Evolutionary conservation across 169 alveolate genomes (phyloP).

Genomic region (Eimeria zaria): DNA sequence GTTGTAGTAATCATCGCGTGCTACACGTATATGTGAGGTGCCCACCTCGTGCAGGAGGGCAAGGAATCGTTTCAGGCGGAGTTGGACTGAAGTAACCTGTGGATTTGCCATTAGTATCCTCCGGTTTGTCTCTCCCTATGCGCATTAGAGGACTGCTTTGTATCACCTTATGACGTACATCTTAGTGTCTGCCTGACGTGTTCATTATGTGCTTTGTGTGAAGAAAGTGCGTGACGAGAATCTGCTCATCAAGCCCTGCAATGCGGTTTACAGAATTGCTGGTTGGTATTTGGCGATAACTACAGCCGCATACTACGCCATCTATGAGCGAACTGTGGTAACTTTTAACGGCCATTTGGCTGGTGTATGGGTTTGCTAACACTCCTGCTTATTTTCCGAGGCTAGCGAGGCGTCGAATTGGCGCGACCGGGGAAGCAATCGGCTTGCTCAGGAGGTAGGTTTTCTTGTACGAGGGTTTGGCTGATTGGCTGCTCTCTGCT

Average conservation of each 20-base stretch:
- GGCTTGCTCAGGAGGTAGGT: conserved; percentile 9
- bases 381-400: neutral
- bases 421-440: neutral
- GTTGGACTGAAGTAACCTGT: neutral
- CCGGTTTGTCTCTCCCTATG: neutral
- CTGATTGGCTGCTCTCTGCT: neutral
- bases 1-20: neutral
- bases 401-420: neutral
- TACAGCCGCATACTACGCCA: neutral
- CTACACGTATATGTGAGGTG: neutral
- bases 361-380: neutral
- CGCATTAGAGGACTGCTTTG: neutral
- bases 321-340: neutral
- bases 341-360: neutral
- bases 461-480: neutral
- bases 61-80: neutral
- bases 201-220: neutral
- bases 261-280: neutral
- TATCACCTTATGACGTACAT: neutral
- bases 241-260: neutral
- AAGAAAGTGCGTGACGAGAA: neutral
- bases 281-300: neutral
- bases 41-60: neutral
- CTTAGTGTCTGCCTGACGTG: neutral
- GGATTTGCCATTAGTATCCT: neutral